A percentile compares a stretch with the other conserved stretches of the same genome.
Evolutionary conservation across 345 rosid genomes (phyloP).

Genomic region (Balakata baccata): DNA sequence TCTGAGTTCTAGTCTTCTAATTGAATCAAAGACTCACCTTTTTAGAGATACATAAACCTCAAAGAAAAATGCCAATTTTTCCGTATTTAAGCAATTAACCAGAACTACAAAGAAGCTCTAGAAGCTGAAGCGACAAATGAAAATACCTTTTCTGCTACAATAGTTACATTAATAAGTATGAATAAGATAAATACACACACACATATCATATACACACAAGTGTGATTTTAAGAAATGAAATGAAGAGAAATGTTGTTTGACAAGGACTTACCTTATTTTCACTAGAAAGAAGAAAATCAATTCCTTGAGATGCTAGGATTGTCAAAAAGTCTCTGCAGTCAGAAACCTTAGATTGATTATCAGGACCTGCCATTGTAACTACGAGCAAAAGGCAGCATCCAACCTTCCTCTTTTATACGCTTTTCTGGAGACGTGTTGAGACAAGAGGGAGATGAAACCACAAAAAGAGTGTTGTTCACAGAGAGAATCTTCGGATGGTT

Average conservation of each 20-base stretch:
- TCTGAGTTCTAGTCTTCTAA: not conserved
- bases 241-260: not conserved
- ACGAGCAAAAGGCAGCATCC: conserved; percentile 4
- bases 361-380: conserved; percentile 39
- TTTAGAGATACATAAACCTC: not conserved
- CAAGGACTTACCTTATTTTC: conserved; percentile 43
- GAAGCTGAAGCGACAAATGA: not conserved
- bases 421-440: conserved; percentile 7
- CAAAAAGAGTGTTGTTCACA: conserved; percentile 11
- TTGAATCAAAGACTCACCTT: not conserved
- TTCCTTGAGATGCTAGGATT: conserved; percentile 48
- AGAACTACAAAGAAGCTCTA: not conserved
- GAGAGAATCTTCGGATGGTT: conserved; percentile 1
- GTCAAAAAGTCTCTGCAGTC: conserved; percentile 33
- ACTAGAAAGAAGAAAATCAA: conserved; percentile 55
- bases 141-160: not conserved
- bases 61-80: not conserved
- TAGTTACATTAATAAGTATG: not conserved
- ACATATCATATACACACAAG: too few relatives aligned
- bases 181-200: too few relatives aligned
- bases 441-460: not conserved
- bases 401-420: conserved; percentile 16
- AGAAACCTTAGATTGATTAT: conserved; percentile 20
- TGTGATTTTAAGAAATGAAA: not conserved
- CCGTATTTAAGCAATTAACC: not conserved